phyloP scores from a whole-genome alignment of 2,329 filamentous ascomycete species.

The Fusarium neocosmosporiellum region DNA sequence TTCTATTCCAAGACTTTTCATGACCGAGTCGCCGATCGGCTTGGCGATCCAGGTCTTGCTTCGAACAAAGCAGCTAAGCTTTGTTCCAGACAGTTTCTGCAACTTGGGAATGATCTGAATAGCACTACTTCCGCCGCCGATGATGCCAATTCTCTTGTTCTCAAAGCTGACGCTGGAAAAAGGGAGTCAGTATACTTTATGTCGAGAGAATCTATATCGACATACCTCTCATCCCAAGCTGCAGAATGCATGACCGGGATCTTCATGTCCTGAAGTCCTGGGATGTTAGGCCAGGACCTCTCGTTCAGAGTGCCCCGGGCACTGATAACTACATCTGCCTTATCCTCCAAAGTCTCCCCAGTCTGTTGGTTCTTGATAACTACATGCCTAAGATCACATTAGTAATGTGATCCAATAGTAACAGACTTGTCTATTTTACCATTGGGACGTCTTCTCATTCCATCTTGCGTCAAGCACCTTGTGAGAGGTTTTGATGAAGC shows the following conservation, averaged over 20 bases:
- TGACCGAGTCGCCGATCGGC: not conserved
- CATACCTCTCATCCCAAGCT: not conserved
- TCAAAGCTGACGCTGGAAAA: not conserved
- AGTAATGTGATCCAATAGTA: not conserved
- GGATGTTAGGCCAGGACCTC: constrained; percentile 13
- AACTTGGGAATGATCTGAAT: constrained; percentile 9
- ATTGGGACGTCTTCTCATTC: not conserved
- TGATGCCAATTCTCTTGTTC: constrained; percentile 6
- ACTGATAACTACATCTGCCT: constrained; percentile 10
- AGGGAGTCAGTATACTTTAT: not conserved
- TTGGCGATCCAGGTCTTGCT: not conserved
- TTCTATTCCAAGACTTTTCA: not conserved
- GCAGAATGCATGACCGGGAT: constrained; percentile 18
- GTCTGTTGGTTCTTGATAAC: not conserved
- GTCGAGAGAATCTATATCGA: fast-evolving
- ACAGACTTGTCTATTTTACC: not conserved
- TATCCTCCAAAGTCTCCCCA: not conserved
- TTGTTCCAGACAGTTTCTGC: not conserved
- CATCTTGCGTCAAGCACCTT: not conserved
- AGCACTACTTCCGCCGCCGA: constrained; percentile 10
- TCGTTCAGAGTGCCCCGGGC: constrained; percentile 12
- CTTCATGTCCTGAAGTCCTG: constrained; percentile 7
- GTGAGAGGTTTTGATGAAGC: not conserved
- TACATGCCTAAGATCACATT: not conserved
- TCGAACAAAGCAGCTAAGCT: not conserved